Evolutionary conservation across 495 filamentous ascomycete species (phyloP).

Genomic region (Niebla homalea): DNA sequence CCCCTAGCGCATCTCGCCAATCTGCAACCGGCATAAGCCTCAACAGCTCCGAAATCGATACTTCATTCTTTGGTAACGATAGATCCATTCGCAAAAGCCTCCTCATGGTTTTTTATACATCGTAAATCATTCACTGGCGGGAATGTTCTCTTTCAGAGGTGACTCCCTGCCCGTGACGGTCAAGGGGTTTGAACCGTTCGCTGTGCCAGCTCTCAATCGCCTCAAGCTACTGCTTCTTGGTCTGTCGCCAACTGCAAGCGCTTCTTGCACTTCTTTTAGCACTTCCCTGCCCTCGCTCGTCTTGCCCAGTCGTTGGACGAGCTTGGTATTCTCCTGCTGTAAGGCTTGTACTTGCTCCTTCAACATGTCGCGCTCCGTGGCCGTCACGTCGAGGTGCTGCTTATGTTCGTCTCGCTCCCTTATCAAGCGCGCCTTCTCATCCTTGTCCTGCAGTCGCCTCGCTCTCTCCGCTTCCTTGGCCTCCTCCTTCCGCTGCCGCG

Average conservation of each 20-base stretch:
- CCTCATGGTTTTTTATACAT: no score
- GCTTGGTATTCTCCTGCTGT: constrained; percentile 48
- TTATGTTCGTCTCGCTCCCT: constrained; percentile 41
- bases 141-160: background rate
- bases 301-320: constrained; percentile 20
- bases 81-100: no score
- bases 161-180: background rate
- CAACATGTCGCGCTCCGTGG: constrained; percentile 48
- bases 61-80: no score
- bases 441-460: constrained; percentile 44
- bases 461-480: constrained; percentile 34
- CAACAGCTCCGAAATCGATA: no score
- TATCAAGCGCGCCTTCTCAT: constrained; percentile 43
- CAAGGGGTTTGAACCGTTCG: background rate
- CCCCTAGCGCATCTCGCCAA: background rate
- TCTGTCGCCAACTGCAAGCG: constrained; percentile 6
- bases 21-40: background rate
- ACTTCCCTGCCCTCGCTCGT: constrained; percentile 12
- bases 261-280: constrained; percentile 8
- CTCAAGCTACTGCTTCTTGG: constrained; percentile 15
- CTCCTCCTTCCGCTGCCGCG: constrained; percentile 35
- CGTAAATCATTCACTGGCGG: no score
- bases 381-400: constrained; percentile 40
- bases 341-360: constrained; percentile 47
- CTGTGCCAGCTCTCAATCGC: background rate